Conservation (phyloP, 2,329 filamentous ascomycete genomes). For the Neopestalotiopsis sp. region DNA sequence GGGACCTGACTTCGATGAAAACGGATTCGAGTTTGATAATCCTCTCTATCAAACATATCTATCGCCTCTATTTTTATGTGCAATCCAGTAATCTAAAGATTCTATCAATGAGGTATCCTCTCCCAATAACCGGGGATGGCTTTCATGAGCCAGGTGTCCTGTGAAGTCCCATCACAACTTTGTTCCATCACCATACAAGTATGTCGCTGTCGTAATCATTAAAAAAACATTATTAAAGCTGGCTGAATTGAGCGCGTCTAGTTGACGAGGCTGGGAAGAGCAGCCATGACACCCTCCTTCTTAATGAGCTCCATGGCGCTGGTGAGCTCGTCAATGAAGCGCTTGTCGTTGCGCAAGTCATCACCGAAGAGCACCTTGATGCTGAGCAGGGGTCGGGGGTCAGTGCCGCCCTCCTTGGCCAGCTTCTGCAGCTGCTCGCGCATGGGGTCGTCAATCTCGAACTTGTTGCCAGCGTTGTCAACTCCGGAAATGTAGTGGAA, state of each 20-base stretch:
- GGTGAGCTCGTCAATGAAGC: slow-evolving; percentile 51
- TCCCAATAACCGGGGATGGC: neutral
- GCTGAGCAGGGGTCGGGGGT: slow-evolving; percentile 48
- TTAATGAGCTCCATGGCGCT: slow-evolving; percentile 52
- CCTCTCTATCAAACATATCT: neutral
- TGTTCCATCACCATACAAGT: neutral
- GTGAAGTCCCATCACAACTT: neutral
- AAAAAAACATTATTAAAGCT: slow-evolving; percentile 3
- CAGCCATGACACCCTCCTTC: slow-evolving; percentile 53
- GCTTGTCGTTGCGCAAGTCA: slow-evolving; percentile 51
- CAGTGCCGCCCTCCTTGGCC: slow-evolving; percentile 47
- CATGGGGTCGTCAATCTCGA: slow-evolving; percentile 53
- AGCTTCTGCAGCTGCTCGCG: slow-evolving; percentile 50
- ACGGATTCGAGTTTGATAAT: no score
- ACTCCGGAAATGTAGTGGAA: slow-evolving; percentile 54
- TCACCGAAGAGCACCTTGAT: slow-evolving; percentile 55
- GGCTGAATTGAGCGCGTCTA: neutral
- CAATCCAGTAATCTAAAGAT: neutral
- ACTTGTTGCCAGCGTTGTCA: slow-evolving; percentile 49
- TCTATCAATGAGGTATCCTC: slow-evolving; percentile 1
- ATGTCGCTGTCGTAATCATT: slow-evolving; percentile 3
- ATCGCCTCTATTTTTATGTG: slow-evolving; percentile 1
- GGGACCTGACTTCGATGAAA: no score
- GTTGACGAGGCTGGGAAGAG: slow-evolving; percentile 50
- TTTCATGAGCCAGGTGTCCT: neutral